These are phyloP conservation scores for Pythium aristosporum DNA, from an alignment of 352 stramenopile species.

Conservation along the genomic window DNA sequence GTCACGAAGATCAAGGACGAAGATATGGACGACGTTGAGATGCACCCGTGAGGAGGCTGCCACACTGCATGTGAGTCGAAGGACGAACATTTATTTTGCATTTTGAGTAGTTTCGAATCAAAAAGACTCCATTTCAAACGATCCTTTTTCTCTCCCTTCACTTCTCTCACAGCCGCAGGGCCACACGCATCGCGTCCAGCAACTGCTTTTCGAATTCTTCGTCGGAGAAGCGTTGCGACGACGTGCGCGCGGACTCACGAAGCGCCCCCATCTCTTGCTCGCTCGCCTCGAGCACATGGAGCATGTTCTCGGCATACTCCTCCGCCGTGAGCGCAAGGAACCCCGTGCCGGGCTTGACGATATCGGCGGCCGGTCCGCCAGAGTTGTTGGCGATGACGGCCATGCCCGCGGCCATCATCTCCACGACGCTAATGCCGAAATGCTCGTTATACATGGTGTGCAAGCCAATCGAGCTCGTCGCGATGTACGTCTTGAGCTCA, in stretches of 20 bases:
- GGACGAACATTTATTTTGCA: too few relatives aligned
- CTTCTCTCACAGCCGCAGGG: constrained; percentile 6
- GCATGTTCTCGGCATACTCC: constrained; percentile 88
- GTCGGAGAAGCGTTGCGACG: constrained; percentile 71
- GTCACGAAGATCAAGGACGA: constrained; percentile 53
- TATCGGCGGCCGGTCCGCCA: constrained; percentile 94
- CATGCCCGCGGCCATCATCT: constrained; percentile 98
- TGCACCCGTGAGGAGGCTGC: constrained; percentile 19
- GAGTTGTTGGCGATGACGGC: constrained; percentile 97
- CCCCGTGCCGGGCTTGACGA: constrained; percentile 81
- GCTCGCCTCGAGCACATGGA: constrained; percentile 46
- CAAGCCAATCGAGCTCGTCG: constrained; percentile 89
- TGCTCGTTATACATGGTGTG: constrained; percentile 99
- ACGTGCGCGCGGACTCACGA: constrained; percentile 41
- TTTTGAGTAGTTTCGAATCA: not conserved
- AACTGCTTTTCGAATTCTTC: constrained; percentile 67
- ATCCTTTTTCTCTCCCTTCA: not conserved
- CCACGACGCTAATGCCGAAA: constrained; percentile 99
- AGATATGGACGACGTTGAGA: constrained; percentile 8
- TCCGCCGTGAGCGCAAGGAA: constrained; percentile 85
- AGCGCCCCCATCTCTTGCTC: constrained; percentile 37
- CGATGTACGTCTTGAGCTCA: constrained; percentile 89
- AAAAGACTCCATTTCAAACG: not conserved
- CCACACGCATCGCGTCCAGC: constrained; percentile 33
- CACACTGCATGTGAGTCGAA: too few relatives aligned